These are phyloP conservation scores for Nitzschia palea DNA, from an alignment of 108 stramenopile species.

Conservation along the genomic window DNA sequence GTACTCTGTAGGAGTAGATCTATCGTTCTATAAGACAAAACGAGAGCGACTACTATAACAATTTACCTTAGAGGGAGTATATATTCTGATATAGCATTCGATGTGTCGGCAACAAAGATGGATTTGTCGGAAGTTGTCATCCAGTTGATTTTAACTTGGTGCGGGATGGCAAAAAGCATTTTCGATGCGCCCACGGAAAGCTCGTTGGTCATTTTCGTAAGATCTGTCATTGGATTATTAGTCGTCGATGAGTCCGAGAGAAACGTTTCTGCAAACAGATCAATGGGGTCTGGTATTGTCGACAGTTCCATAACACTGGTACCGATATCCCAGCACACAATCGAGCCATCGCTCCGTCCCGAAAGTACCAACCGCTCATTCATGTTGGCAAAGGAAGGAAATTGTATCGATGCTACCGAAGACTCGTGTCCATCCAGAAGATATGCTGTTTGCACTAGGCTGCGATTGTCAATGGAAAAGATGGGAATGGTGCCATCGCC, in stretches of 20 bases:
- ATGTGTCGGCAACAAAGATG: conserved; percentile 79
- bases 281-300: conserved; percentile 1
- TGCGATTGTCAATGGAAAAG: conserved; percentile 46
- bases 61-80: conserved; percentile 38
- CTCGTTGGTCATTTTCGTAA: conserved; percentile 1
- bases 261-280: conserved; percentile 28
- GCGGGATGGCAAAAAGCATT: conserved; percentile 49
- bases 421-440: conserved; percentile 52
- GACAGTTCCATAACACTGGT: conserved; percentile 24
- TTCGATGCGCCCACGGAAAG: conserved; percentile 6
- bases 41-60: not conserved
- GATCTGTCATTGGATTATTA: conserved; percentile 1
- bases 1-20: too few species aligned
- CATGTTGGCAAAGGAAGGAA: conserved; percentile 49
- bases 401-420: conserved; percentile 68
- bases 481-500: conserved; percentile 68
- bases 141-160: conserved; percentile 65
- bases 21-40: too few species aligned
- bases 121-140: conserved; percentile 36
- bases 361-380: conserved; percentile 66
- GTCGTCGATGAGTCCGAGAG: not conserved
- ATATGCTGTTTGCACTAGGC: conserved; percentile 41
- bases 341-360: conserved; percentile 67
- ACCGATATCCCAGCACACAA: conserved; percentile 78
- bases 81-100: conserved; percentile 69